Base-by-base conservation (phyloP, 805 yeast species). In the Brettanomyces anomalus region DNA sequence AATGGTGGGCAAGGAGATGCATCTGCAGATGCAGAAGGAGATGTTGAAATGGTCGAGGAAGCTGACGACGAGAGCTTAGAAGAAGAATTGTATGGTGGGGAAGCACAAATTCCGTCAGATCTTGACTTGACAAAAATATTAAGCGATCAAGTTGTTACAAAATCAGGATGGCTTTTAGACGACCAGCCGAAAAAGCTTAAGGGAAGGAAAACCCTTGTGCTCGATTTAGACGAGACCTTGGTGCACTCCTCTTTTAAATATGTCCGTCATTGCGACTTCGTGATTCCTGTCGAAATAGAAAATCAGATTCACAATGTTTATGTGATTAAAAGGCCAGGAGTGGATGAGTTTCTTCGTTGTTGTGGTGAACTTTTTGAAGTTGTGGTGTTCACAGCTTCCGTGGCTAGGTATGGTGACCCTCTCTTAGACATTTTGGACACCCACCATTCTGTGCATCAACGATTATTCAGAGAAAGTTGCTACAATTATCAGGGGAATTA, bases 261-360 rank as follows among this genome's bases (percentile, higher is more conserved):
- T 61, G 73, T 93, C 44, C 77, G 94, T 46, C 83, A 88, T 37
- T 95, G 96, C 1, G 99, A 93, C 65, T 93, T 93, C 65, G 94
- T 94, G 38, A 86, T 93, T 40, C 97, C 98, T 14, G 98, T 93
- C 42, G 97, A 90, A 61, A 90, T 93, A 49, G 97, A 93, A 55
- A 81, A 81, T 54, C 90, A 85, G 60, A 72, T 81, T 28, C 97
- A 93, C 62, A 90, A 86, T 56, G 98, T 93, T 36, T 93, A 88
- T 60, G 98, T 93, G 19, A 88, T 89, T 44, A 93, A 93, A 59
- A 76, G 99, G 55, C 99, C 99, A 1, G 98, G 98, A 1, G 97
- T 94, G 40, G 98, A 93, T 64, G 94, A 86, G 58, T 93, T 93
- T 56, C 69, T 93, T 68, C 68, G 67, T 53, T 72, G 76, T 49